A percentile compares a stretch with the other conserved stretches of the same genome.
These are phyloP conservation scores for Sporobolomyces pararoseus DNA, from an alignment of 768 basidiomycete genomes.

Conservation along the genomic window DNA sequence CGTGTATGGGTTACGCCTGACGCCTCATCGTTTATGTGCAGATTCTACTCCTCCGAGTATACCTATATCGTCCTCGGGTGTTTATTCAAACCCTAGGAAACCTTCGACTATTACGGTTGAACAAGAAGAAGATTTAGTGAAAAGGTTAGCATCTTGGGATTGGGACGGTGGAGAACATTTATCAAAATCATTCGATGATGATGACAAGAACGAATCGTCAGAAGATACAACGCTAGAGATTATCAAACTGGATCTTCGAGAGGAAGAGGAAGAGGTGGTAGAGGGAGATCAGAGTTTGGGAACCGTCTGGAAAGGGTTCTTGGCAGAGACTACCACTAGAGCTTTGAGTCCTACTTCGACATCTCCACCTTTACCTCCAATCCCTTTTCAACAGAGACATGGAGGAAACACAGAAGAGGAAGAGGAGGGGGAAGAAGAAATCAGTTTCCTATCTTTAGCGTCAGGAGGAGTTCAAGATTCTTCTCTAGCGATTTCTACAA, in stretches of 20 bases:
- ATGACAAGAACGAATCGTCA: too few relatives aligned
- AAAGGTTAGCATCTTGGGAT: conserved; percentile 11
- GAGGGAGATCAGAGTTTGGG: conserved; percentile 9
- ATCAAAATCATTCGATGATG: neutral
- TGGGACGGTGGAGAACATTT: neutral
- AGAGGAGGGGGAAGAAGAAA: neutral
- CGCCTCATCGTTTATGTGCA: too few relatives aligned
- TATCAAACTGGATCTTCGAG: too few relatives aligned
- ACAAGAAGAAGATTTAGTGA: neutral
- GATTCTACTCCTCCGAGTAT: neutral
- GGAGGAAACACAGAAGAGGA: neutral
- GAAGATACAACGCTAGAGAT: too few relatives aligned
- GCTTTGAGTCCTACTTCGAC: conserved; percentile 5
- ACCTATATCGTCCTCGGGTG: neutral
- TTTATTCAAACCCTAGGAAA: neutral
- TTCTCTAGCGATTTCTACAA: neutral
- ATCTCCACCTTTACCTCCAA: neutral
- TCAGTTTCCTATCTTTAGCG: conserved; percentile 10
- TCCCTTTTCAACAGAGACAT: neutral
- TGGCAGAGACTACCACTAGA: neutral
- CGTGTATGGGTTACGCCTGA: too few relatives aligned
- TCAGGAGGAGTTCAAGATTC: too few relatives aligned
- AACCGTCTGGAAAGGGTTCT: conserved; percentile 12
- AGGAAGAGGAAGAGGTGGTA: neutral
- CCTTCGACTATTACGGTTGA: neutral